Percentiles rank a stretch among this genome's conserved stretches.
Evolutionary conservation across 192 early-diverging fungal species (phyloP).

Genomic region (Coemansia sp.): DNA sequence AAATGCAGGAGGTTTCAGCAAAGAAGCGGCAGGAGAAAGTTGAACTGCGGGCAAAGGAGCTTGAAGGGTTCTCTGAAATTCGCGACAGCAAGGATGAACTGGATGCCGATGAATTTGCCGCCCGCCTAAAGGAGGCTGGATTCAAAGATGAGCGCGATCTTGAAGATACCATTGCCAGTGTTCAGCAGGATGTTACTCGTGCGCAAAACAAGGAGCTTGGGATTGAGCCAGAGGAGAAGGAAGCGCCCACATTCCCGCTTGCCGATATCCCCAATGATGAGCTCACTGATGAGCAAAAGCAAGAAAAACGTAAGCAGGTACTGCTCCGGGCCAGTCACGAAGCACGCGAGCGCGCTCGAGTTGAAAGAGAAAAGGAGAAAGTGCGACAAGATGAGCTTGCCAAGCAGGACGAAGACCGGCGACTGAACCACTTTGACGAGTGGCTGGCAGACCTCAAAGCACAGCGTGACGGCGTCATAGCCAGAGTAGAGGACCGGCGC

Average conservation of each 20-base stretch:
- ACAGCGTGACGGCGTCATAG: slow-evolving; percentile 62
- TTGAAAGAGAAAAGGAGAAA: slow-evolving; percentile 68
- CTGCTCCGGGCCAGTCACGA: slow-evolving; percentile 75
- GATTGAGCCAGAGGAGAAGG: slow-evolving; percentile 75
- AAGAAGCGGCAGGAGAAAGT: slow-evolving; percentile 82
- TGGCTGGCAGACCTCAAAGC: slow-evolving; percentile 72
- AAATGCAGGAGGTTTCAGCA: slow-evolving; percentile 79
- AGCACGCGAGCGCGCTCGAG: slow-evolving; percentile 68
- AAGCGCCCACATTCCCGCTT: slow-evolving; percentile 71
- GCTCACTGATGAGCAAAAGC: slow-evolving; percentile 72
- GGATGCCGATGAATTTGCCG: slow-evolving; percentile 24
- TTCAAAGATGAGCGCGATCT: slow-evolving; percentile 71
- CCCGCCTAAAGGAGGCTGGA: slow-evolving; percentile 60
- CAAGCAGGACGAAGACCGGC: slow-evolving; percentile 70
- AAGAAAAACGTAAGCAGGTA: slow-evolving; percentile 85
- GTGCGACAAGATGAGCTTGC: slow-evolving; percentile 57
- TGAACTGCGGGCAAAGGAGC: slow-evolving; percentile 65
- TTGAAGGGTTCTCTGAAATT: slow-evolving; percentile 51
- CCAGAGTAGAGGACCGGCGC: slow-evolving; percentile 68
- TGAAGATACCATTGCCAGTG: slow-evolving; percentile 68
- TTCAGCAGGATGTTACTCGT: slow-evolving; percentile 64
- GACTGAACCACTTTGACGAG: slow-evolving; percentile 63
- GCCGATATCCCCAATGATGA: slow-evolving; percentile 78
- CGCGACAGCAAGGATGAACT: slow-evolving; percentile 33
- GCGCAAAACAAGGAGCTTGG: slow-evolving; percentile 81